These are phyloP conservation scores for Phtheirospermum japonicum DNA, from an alignment of 257 asterid genomes.

Conservation along the genomic window DNA sequence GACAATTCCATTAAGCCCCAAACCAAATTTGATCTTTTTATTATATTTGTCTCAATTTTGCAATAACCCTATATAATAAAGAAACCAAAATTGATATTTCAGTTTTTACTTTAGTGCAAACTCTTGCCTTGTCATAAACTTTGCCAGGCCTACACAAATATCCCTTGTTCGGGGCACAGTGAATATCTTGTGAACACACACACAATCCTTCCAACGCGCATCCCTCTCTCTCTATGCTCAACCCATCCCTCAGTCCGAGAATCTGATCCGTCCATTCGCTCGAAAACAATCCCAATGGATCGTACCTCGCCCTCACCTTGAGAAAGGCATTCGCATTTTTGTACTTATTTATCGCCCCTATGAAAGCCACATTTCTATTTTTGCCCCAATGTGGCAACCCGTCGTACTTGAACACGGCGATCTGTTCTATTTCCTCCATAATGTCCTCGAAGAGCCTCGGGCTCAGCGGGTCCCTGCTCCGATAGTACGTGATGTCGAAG, in stretches of 20 bases:
- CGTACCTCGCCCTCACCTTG: constrained; percentile 36
- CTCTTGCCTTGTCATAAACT: constrained; percentile 47
- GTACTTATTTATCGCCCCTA: constrained; percentile 46
- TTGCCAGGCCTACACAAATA: constrained; percentile 54
- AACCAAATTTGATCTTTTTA: no score
- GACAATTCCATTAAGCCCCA: no score
- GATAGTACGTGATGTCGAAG: constrained; percentile 56
- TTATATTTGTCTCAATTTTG: no score
- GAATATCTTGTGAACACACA: constrained; percentile 50
- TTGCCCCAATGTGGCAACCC: constrained; percentile 79
- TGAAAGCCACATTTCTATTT: constrained; percentile 58
- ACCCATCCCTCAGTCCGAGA: constrained; percentile 42
- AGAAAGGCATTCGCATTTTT: constrained; percentile 32
- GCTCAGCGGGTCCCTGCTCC: constrained; percentile 47
- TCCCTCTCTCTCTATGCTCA: constrained; percentile 38
- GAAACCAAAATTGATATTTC: no score
- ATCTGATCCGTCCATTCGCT: constrained; percentile 60
- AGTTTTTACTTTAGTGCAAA: constrained; percentile 36
- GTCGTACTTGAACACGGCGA: constrained; percentile 54
- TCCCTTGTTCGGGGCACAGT: constrained; percentile 55
- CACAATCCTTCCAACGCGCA: constrained; percentile 72
- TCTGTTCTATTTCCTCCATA: constrained; percentile 61
- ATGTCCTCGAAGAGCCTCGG: constrained; percentile 54
- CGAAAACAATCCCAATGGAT: constrained; percentile 51
- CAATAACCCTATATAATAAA: no score